Conservation (phyloP, 2,329 filamentous ascomycete species). For the Aspergillus jensenii region DNA sequence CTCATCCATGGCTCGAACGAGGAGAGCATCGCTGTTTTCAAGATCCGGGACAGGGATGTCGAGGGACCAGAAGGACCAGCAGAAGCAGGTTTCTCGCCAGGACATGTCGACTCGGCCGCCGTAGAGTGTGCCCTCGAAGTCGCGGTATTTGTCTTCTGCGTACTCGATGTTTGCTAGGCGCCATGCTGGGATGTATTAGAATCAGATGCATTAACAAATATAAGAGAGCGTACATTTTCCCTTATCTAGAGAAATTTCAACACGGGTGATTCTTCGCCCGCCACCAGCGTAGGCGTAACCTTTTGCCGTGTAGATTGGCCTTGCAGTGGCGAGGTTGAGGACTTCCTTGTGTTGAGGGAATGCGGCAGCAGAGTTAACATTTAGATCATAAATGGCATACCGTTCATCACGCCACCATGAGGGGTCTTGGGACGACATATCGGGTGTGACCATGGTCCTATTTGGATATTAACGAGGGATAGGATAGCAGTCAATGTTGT, state of each 20-base stretch:
- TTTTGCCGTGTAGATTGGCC: slow-evolving; percentile 61
- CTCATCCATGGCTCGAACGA: slow-evolving; percentile 88
- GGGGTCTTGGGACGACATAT: slow-evolving; percentile 70
- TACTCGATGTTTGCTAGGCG: slow-evolving; percentile 74
- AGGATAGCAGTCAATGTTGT: not conserved
- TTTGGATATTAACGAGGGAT: slow-evolving; percentile 5
- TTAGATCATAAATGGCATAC: slow-evolving; percentile 91
- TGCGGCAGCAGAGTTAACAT: slow-evolving; percentile 78
- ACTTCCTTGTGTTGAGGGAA: slow-evolving; percentile 77
- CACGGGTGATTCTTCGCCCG: slow-evolving; percentile 76
- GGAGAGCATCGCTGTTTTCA: slow-evolving; percentile 65
- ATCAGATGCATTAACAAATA: not conserved
- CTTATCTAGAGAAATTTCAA: slow-evolving; percentile 80
- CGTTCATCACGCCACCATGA: slow-evolving; percentile 85
- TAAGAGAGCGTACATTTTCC: slow-evolving; percentile 55
- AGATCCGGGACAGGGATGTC: slow-evolving; percentile 65
- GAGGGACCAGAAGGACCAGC: slow-evolving; percentile 90
- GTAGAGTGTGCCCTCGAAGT: slow-evolving; percentile 63
- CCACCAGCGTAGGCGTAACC: slow-evolving; percentile 91
- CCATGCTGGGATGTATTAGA: slow-evolving; percentile 56
- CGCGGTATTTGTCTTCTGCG: slow-evolving; percentile 80
- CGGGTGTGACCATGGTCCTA: slow-evolving; percentile 76
- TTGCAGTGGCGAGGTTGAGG: slow-evolving; percentile 51
- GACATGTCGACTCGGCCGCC: slow-evolving; percentile 77
- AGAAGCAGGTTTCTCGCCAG: slow-evolving; percentile 79